These are phyloP conservation scores for Tilletia horrida DNA, from an alignment of 1,284 basidiomycete genomes.

Conservation along the genomic window DNA sequence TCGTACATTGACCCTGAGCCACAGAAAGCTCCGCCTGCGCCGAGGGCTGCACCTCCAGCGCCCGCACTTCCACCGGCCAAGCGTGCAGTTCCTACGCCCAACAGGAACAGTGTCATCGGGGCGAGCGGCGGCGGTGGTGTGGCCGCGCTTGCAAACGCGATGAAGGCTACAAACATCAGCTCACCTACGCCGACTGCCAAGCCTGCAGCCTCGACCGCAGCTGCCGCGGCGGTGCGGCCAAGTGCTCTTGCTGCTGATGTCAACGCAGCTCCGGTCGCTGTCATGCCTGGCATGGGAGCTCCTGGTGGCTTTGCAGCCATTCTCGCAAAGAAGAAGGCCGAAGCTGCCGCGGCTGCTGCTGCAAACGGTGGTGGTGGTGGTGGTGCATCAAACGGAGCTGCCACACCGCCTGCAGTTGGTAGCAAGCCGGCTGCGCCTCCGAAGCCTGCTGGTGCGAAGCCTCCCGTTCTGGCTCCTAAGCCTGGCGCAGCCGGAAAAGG, in stretches of 20 bases:
- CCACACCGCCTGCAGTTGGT: neutral
- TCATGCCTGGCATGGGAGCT: conserved; percentile 56
- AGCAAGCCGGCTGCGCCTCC: neutral
- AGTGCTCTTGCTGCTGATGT: conserved; percentile 45
- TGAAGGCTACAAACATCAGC: conserved; percentile 51
- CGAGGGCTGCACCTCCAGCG: conserved; percentile 30
- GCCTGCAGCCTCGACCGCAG: conserved; percentile 35
- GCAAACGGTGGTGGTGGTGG: neutral
- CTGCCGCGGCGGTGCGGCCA: conserved; percentile 23
- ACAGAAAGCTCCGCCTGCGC: conserved; percentile 58
- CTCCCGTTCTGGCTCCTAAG: conserved; percentile 1
- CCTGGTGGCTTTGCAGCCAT: conserved; percentile 56
- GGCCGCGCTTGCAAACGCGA: conserved; percentile 59
- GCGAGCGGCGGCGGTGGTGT: conserved; percentile 35
- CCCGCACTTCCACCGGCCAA: conserved; percentile 31
- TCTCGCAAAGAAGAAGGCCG: conserved; percentile 56
- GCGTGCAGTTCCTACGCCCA: conserved; percentile 51
- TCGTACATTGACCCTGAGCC: conserved; percentile 70
- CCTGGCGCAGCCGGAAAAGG: conserved; percentile 4
- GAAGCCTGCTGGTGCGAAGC: conserved; percentile 14
- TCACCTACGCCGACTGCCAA: conserved; percentile 51
- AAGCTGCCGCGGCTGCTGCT: conserved; percentile 32
- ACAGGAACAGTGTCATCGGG: conserved; percentile 25
- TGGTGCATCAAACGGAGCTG: neutral
- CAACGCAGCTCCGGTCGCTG: conserved; percentile 54